Percentiles rank a stretch among this genome's conserved stretches.
Conservation (phyloP, 352 stramenopile species). For the Blastocystis sp. region DNA sequence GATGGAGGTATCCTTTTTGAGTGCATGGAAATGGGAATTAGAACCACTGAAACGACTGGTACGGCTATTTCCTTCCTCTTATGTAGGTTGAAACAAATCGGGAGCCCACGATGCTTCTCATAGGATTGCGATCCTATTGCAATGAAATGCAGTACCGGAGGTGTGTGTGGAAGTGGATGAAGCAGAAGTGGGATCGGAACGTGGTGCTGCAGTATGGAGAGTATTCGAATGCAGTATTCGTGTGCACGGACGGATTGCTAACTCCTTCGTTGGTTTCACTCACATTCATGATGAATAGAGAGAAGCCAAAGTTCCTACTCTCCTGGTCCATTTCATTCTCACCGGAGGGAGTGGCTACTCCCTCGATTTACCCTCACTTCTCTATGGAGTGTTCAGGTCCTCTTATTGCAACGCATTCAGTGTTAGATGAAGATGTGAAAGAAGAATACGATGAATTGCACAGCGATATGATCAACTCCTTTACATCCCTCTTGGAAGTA, state of each 20-base stretch:
- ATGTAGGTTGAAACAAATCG: background rate
- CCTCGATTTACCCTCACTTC: background rate
- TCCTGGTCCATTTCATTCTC: constrained; percentile 38
- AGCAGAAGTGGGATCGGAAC: constrained; percentile 14
- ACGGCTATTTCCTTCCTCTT: background rate
- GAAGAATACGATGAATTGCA: background rate
- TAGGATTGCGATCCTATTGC: constrained; percentile 33
- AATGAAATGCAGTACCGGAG: constrained; percentile 46
- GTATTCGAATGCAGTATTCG: constrained; percentile 26
- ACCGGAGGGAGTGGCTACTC: background rate
- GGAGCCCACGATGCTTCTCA: constrained; percentile 42
- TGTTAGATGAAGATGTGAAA: background rate
- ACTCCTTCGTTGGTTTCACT: background rate
- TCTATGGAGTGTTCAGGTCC: background rate
- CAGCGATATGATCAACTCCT: background rate
- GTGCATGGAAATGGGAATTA: constrained; percentile 45
- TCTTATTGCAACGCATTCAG: background rate
- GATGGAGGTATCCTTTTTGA: background rate
- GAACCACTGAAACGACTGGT: constrained; percentile 31
- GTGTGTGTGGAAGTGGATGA: constrained; percentile 49
- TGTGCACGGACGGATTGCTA: background rate
- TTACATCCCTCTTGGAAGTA: background rate
- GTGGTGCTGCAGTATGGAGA: constrained; percentile 8
- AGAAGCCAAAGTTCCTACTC: constrained; percentile 18
- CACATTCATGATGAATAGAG: background rate